Evolutionary conservation across 2,329 filamentous ascomycete genomes (phyloP).

Genomic region (Aspergillus calidoustus): DNA sequence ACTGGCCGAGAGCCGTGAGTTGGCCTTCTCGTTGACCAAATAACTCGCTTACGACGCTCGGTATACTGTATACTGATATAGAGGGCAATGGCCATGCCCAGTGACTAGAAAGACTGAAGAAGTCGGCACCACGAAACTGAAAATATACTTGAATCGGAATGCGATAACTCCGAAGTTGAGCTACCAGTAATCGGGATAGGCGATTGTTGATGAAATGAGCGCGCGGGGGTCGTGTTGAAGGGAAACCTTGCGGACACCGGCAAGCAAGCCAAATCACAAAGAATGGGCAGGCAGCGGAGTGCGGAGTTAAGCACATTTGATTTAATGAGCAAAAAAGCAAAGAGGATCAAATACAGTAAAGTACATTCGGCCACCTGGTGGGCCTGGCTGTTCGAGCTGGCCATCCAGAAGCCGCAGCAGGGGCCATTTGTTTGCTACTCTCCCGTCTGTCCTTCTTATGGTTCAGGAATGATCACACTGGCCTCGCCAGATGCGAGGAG

Average conservation of each 20-base stretch:
- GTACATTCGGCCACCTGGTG: slow-evolving; percentile 12
- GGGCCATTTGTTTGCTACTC: slow-evolving; percentile 21
- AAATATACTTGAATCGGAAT: slow-evolving; percentile 11
- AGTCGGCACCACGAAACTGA: background rate
- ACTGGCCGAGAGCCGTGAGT: background rate
- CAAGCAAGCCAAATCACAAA: slow-evolving; percentile 4
- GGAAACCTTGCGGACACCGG: background rate
- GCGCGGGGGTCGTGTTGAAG: background rate
- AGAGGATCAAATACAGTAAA: slow-evolving; percentile 14
- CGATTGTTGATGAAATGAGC: slow-evolving; percentile 1
- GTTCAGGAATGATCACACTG: slow-evolving; percentile 42
- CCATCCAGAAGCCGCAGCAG: slow-evolving; percentile 12
- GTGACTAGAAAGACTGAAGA: background rate
- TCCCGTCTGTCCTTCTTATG: slow-evolving; percentile 5
- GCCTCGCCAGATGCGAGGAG: slow-evolving; percentile 50
- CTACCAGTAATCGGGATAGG: background rate
- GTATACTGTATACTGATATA: background rate
- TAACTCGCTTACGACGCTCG: background rate
- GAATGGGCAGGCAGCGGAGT: slow-evolving; percentile 3
- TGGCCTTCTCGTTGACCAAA: background rate
- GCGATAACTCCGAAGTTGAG: slow-evolving; percentile 16
- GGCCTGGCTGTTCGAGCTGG: slow-evolving; percentile 7
- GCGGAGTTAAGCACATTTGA: slow-evolving; percentile 1
- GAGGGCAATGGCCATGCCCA: background rate
- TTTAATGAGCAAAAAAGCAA: slow-evolving; percentile 10